Base-by-base conservation (phyloP, 78 protist genomes). In the Isochrysis galbana region DNA sequence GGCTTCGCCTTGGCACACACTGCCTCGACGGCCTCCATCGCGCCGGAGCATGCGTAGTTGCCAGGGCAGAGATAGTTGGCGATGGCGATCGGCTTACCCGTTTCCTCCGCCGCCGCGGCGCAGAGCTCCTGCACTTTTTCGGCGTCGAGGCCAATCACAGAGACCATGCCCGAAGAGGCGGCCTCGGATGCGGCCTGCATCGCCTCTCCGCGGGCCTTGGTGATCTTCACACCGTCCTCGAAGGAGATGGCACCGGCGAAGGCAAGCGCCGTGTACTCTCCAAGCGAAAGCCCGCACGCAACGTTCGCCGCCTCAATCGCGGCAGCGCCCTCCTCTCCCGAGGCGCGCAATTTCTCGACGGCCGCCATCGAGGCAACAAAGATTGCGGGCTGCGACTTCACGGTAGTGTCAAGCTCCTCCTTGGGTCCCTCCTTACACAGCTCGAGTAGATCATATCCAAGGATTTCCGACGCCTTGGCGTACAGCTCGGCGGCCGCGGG, bases 1-100 rank as follows among this genome's bases (percentile, higher is more conserved):
- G 91, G 91, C 91, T 88, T 88, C 29, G 91, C 91, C 41, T 46
- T 61, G n/a, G 29, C 92, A 25, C 42, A 0, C n/a, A 87, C 91
- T 44, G 48, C 86, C 36, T 67, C 91, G 84, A 70, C 72, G 41
- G 94, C 94, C 36, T 3, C 54, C 86, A 51, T 86, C 23, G 94
- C 89, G 23, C 94, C 94, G 17, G 94, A 92, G 48, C 88, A 80
- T 10, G 94, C 94, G 44, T 92, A 92, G 94, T 92, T 92, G 46
- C 94, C 94, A 38, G 46, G 23, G 80, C 93, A 91, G 41, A 91
- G 90, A 77, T 48, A 80, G 90, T 91, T 91, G 2, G 93, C 93
- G 4, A 91, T 80, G 47, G 11, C 44, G 67, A 91, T 34, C 83
- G 14, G 34, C 82, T 47, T 80, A 32, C 94, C 94, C 7, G 87